These are phyloP conservation scores for Leishmania martiniquensis DNA, from an alignment of 208 protist species.

Conservation along the genomic window DNA sequence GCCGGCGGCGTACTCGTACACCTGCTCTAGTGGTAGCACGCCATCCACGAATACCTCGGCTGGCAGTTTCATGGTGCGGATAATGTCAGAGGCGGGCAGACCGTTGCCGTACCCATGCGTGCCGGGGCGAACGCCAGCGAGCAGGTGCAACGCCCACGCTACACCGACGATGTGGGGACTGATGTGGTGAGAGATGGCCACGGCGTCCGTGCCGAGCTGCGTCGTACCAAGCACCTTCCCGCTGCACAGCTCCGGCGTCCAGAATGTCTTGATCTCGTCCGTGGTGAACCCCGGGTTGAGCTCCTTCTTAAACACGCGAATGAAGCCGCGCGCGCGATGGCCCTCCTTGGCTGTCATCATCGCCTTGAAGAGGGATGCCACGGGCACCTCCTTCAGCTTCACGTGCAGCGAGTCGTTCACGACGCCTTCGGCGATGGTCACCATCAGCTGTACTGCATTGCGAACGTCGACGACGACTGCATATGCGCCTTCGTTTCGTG, in stretches of 20 bases:
- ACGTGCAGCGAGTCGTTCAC: conserved; percentile 70
- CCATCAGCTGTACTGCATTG: conserved; percentile 86
- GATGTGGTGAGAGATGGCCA: conserved; percentile 73
- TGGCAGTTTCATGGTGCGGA: conserved; percentile 76
- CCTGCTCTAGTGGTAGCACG: conserved; percentile 75
- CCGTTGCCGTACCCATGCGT: conserved; percentile 84
- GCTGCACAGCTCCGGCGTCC: conserved; percentile 83
- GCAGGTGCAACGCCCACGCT: conserved; percentile 90
- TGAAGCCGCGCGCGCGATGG: conserved; percentile 78
- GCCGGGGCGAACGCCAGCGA: conserved; percentile 62
- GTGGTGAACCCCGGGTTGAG: conserved; percentile 48
- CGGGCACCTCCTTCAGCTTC: conserved; percentile 74
- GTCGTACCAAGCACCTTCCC: conserved; percentile 85
- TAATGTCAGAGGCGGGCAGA: conserved; percentile 83
- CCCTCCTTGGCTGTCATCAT: conserved; percentile 76
- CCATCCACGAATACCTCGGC: conserved; percentile 78
- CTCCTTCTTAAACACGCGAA: conserved; percentile 75
- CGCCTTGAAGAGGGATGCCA: conserved; percentile 81
- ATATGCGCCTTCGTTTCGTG: conserved; percentile 77
- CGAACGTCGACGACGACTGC: conserved; percentile 86
- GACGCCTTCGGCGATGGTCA: conserved; percentile 84
- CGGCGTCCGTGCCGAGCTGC: conserved; percentile 71
- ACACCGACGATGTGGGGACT: conserved; percentile 86
- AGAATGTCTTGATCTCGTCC: conserved; percentile 79
- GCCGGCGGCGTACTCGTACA: conserved; percentile 78